Evolutionary conservation across 768 basidiomycete genomes (phyloP).

Genomic region (Phylloporus sp.): DNA sequence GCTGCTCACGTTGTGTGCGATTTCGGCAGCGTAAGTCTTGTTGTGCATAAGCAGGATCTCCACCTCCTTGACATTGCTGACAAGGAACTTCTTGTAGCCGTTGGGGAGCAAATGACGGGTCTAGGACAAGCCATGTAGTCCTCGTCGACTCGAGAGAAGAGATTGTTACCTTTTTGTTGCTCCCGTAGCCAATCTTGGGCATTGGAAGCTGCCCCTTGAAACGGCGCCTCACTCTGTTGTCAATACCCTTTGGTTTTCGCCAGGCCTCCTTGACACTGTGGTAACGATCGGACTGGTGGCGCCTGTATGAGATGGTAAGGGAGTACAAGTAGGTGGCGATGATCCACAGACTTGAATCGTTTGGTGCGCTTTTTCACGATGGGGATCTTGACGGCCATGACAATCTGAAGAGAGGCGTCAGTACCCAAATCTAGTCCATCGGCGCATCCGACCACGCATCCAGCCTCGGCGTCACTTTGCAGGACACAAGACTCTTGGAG

Average conservation of each 20-base stretch:
- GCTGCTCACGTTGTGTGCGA: conserved; percentile 94
- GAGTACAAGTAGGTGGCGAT: background rate
- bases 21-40: conserved; percentile 92
- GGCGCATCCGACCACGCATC: conserved; percentile 19
- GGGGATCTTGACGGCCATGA: conserved; percentile 50
- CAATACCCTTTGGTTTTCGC: conserved; percentile 99
- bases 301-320: conserved; percentile 45
- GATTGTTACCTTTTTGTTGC: conserved; percentile 68
- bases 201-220: conserved; percentile 95
- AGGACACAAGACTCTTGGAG: background rate
- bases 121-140: conserved; percentile 31
- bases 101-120: conserved; percentile 95
- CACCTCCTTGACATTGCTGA: conserved; percentile 89
- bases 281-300: conserved; percentile 99
- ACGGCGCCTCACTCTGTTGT: conserved; percentile 93
- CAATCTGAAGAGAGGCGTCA: conserved; percentile 26
- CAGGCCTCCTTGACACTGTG: conserved; percentile 96
- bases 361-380: conserved; percentile 98
- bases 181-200: conserved; percentile 87
- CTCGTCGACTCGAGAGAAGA: background rate
- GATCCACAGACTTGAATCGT: conserved; percentile 80
- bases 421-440: conserved; percentile 19
- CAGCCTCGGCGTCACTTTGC: conserved; percentile 7
- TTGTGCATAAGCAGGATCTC: conserved; percentile 98
- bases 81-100: conserved; percentile 93